phyloP scores from a whole-genome alignment of 768 basidiomycete genomes.

The Termitomyces sp. region DNA sequence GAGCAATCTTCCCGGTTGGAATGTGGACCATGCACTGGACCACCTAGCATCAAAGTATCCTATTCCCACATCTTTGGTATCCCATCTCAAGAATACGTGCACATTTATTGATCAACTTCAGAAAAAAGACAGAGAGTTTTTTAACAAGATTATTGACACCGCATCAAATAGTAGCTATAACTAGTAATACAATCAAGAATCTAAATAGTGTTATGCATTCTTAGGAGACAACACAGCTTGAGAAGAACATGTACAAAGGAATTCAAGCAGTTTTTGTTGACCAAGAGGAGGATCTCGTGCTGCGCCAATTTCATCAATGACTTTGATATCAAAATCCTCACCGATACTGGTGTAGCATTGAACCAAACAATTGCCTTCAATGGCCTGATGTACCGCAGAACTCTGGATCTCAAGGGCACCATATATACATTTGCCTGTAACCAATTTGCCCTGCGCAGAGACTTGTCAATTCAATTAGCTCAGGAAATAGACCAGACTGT shows the following conservation, averaged over 20 bases:
- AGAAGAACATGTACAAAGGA: not conserved
- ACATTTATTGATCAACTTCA: conserved; percentile 12
- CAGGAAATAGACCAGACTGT: too few relatives aligned
- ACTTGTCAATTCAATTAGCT: too few relatives aligned
- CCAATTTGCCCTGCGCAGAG: not conserved
- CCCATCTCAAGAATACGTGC: conserved; percentile 8
- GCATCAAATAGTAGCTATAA: too few relatives aligned
- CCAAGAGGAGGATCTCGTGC: not conserved
- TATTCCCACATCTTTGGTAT: conserved; percentile 7
- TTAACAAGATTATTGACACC: too few relatives aligned
- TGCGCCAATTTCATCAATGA: not conserved
- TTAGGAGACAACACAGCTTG: too few relatives aligned
- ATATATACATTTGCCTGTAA: not conserved
- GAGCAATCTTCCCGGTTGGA: conserved; percentile 16
- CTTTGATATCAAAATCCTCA: not conserved
- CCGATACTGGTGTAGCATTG: not conserved
- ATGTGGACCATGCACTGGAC: conserved; percentile 14
- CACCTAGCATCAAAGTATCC: conserved; percentile 21
- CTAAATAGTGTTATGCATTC: too few relatives aligned
- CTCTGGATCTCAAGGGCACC: not conserved
- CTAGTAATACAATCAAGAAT: too few relatives aligned
- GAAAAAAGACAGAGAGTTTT: conserved; percentile 5
- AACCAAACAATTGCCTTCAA: not conserved
- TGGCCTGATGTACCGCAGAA: not conserved
- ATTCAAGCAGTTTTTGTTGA: not conserved